Evolutionary conservation across 805 yeast species (phyloP), one percentile per base, ranked within the genome.

Genomic region (Saccharomyces cerevisiae): DNA sequence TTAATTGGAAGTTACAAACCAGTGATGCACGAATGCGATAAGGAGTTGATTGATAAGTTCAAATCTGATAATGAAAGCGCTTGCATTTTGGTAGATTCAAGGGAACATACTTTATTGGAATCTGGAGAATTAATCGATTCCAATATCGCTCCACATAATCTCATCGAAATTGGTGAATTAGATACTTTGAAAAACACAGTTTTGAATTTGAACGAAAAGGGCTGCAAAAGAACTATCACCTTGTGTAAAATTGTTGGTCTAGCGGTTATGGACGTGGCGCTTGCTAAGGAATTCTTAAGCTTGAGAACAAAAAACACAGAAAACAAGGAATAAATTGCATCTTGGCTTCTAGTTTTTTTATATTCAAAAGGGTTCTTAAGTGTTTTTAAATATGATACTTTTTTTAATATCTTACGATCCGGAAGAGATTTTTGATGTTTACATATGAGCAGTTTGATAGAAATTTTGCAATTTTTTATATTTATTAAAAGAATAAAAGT

Each of bases 1-100:
- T 69, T 83, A 31, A 83, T 84, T 61, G 89, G 89, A 0, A 80
- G 85, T 21, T 84, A 83, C 64, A 81, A 82, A 64, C 87, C 87
- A 13, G 77, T 78, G 56, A 83, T 84, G 89, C 73, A 73, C 43
- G 89, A 84, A 66, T 76, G 82, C 51, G 86, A 82, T 56, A 69
- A 68, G 27, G 67, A 70, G 1, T 68, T 78, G 43, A 69, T 80
- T 10, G 60, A 63, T 3, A 53, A 60, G 27, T 64, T 75, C 54
- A 65, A 76, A 17, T 56, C 58, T 8, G 17, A 17, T 6, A 24
- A 17, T 0, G 59, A 66, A 10, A 70, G 69, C 5, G 75, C 76
- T 2, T 72, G 74, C 53, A 75, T 84, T 30, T 67, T 84, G 5
- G 86, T 83, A 2, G 89, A 84, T 60, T 82, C 88, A 0, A 71